Evolutionary conservation across 257 asterid genomes (phyloP).

Genomic region (Thymus quinquecostatus): DNA sequence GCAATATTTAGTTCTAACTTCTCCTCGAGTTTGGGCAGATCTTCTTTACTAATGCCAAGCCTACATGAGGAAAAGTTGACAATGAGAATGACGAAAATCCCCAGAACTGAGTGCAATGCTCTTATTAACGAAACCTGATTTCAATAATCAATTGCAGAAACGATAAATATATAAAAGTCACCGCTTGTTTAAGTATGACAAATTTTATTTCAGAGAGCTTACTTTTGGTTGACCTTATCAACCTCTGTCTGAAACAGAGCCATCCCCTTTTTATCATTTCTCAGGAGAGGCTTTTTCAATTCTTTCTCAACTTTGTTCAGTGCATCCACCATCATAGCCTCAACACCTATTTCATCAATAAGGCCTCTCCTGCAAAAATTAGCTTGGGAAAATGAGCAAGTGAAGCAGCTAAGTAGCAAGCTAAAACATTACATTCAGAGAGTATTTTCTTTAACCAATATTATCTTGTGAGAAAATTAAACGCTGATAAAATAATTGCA

Average conservation of each 20-base stretch:
- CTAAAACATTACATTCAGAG: not conserved
- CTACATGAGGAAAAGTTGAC: conserved; percentile 41
- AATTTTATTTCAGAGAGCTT: conserved; percentile 38
- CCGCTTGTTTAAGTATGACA: conserved; percentile 16
- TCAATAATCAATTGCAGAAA: not conserved
- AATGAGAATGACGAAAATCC: conserved; percentile 8
- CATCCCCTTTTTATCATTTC: conserved; percentile 92
- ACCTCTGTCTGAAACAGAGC: conserved; percentile 76
- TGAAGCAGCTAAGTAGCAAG: conserved; percentile 25
- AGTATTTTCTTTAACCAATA: not conserved
- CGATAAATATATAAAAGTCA: conserved; percentile 12
- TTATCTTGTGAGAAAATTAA: conserved; percentile 15
- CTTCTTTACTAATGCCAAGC: conserved; percentile 80
- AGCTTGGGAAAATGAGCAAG: conserved; percentile 13
- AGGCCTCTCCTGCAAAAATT: conserved; percentile 75
- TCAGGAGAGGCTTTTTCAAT: conserved; percentile 78
- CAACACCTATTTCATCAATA: conserved; percentile 79
- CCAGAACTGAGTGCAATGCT: conserved; percentile 18
- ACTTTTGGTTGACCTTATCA: conserved; percentile 93
- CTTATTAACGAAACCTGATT: not conserved
- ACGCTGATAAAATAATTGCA: conserved; percentile 3
- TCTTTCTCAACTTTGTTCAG: conserved; percentile 91
- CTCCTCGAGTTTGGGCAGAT: conserved; percentile 87
- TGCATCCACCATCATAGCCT: conserved; percentile 82
- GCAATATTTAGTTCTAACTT: conserved; percentile 84